A percentile compares a stretch with the other conserved stretches of the same genome.
phyloP scores from a whole-genome alignment of 805 yeast species.

The Wickerhamiella spandovensis region DNA sequence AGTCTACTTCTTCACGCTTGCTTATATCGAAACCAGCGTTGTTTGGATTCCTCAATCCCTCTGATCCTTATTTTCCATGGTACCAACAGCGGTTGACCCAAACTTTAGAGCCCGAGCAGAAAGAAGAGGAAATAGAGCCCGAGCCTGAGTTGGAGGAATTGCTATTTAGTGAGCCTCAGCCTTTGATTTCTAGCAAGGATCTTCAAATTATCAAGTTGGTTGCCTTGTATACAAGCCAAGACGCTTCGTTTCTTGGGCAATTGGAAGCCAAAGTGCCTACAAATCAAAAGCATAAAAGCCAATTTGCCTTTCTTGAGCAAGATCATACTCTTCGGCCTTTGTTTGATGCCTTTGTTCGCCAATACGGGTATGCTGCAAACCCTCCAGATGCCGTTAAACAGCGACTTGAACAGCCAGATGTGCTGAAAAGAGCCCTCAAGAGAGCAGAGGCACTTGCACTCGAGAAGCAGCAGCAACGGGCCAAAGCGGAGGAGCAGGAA shows the following conservation, averaged over 20 bases:
- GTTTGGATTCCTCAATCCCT: conserved; percentile 39
- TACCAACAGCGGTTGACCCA: conserved; percentile 31
- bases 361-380: conserved; percentile 35
- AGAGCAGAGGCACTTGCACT: conserved; percentile 1
- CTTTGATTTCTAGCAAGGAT: conserved; percentile 45
- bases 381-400: conserved; percentile 17
- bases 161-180: conserved; percentile 18
- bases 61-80: conserved; percentile 43
- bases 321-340: conserved; percentile 47
- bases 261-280: too few species aligned
- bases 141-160: conserved; percentile 19
- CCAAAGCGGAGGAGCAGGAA: conserved; percentile 23
- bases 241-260: conserved; percentile 38
- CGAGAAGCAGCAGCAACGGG: conserved; percentile 25
- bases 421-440: conserved; percentile 8
- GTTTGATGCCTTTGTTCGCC: conserved; percentile 38
- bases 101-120: not conserved
- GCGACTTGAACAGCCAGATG: conserved; percentile 13
- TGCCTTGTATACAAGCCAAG: conserved; percentile 53
- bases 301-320: conserved; percentile 53
- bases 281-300: conserved; percentile 39
- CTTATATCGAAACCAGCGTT: conserved; percentile 36
- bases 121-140: conserved; percentile 5
- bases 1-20: not conserved
- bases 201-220: conserved; percentile 55